Evolutionary conservation across 495 filamentous ascomycete species (phyloP).

Genomic region (Aspergillus olivimuriae): DNA sequence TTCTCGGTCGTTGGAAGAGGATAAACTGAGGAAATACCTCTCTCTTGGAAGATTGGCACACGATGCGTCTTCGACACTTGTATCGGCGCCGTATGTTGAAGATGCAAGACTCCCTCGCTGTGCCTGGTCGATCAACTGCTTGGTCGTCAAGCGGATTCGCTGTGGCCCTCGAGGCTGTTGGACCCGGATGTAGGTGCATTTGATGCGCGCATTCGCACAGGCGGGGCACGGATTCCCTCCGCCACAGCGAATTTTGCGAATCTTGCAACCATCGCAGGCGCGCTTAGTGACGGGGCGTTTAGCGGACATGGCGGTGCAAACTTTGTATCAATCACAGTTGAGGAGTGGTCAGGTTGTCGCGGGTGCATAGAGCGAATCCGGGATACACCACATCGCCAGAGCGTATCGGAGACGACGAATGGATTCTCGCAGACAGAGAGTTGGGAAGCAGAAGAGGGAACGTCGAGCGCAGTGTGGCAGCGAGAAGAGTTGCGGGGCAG

Average conservation of each 20-base stretch:
- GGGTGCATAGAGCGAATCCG: too few relatives aligned
- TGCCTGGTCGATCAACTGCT: slow-evolving; percentile 16
- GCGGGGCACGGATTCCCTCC: slow-evolving; percentile 20
- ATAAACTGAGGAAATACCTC: not conserved
- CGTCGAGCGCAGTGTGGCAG: too few relatives aligned
- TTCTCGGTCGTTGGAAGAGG: not conserved
- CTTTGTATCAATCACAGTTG: not conserved
- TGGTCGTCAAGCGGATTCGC: slow-evolving; percentile 24
- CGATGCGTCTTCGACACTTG: too few relatives aligned
- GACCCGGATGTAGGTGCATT: slow-evolving; percentile 33
- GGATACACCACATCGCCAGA: too few relatives aligned
- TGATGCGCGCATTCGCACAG: slow-evolving; percentile 28
- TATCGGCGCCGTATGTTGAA: too few relatives aligned
- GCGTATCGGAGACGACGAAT: too few relatives aligned
- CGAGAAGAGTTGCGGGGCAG: too few relatives aligned
- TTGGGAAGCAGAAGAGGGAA: too few relatives aligned
- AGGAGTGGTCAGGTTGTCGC: not conserved
- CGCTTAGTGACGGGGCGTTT: slow-evolving; percentile 14
- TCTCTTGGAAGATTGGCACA: not conserved
- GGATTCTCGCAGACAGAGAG: too few relatives aligned
- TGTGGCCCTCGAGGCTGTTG: slow-evolving; percentile 29
- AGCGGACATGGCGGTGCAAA: slow-evolving; percentile 8
- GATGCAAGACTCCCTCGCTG: slow-evolving; percentile 2
- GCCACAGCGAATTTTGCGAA: slow-evolving; percentile 26
- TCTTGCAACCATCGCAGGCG: slow-evolving; percentile 29